These are phyloP conservation scores for Hemileccinum hortonii DNA, from an alignment of 1,284 basidiomycete genomes.

Conservation along the genomic window DNA sequence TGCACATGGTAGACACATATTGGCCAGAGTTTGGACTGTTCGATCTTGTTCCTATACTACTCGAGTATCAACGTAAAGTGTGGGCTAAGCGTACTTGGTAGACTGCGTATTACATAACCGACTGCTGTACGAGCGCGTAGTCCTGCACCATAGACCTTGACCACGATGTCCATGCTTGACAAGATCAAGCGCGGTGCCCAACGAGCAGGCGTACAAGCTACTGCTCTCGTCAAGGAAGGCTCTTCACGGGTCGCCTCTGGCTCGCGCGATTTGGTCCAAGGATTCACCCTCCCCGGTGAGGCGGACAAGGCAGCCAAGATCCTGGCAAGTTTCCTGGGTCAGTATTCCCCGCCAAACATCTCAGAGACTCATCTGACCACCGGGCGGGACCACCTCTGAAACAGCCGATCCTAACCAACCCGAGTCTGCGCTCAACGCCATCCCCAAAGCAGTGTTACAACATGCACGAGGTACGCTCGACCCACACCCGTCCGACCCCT, in stretches of 20 bases:
- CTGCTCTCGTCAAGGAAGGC: constrained; percentile 67
- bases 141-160: constrained; percentile 1
- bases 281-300: constrained; percentile 84
- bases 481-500: no score
- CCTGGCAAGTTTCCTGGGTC: constrained; percentile 85
- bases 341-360: constrained; percentile 25
- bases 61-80: constrained; percentile 82
- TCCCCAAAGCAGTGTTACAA: constrained; percentile 92
- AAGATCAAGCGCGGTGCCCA: constrained; percentile 79
- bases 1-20: constrained; percentile 89
- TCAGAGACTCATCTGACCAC: neutral
- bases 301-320: constrained; percentile 92
- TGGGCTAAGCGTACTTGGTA: constrained; percentile 44
- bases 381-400: neutral
- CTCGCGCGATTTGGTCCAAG: constrained; percentile 74
- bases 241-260: constrained; percentile 67
- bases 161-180: constrained; percentile 65
- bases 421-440: constrained; percentile 89
- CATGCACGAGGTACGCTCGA: constrained; percentile 72
- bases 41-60: constrained; percentile 82
- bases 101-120: constrained; percentile 19
- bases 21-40: constrained; percentile 95
- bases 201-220: constrained; percentile 79
- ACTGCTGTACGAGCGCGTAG: neutral
- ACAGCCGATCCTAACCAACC: constrained; percentile 87